Conservation (phyloP, 2,329 filamentous ascomycete species). For the Pochonia chlamydosporia region DNA sequence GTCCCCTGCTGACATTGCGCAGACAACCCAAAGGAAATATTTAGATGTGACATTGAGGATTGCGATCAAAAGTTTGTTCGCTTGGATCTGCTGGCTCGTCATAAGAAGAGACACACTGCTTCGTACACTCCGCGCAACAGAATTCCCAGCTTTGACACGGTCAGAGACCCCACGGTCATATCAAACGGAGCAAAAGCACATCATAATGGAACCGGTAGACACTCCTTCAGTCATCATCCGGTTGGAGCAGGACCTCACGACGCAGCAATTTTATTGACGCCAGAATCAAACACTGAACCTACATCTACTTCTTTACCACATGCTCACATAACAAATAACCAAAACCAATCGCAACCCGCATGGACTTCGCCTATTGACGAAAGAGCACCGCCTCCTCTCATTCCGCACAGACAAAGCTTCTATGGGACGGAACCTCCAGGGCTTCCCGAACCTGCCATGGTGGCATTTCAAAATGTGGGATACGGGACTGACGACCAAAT, state of each 20-base stretch:
- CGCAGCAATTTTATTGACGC: constrained; percentile 38
- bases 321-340: neutral
- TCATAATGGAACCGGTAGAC: neutral
- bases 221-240: constrained; percentile 4
- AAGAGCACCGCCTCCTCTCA: constrained; percentile 24
- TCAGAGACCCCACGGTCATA: constrained; percentile 15
- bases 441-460: constrained; percentile 26
- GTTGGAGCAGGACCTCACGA: constrained; percentile 34
- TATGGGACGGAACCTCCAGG: constrained; percentile 24
- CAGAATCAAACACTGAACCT: constrained; percentile 29
- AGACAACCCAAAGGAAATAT: constrained; percentile 79
- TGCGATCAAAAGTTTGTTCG: constrained; percentile 75
- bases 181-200: neutral
- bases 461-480: constrained; percentile 18
- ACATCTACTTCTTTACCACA: constrained; percentile 19
- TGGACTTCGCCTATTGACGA: constrained; percentile 28
- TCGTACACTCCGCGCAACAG: constrained; percentile 46
- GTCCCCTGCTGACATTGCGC: constrained; percentile 1
- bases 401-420: constrained; percentile 32
- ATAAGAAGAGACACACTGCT: constrained; percentile 59
- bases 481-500: constrained; percentile 27
- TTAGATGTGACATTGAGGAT: constrained; percentile 66
- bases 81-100: constrained; percentile 66
- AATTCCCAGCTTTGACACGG: constrained; percentile 39
- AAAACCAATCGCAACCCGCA: constrained; percentile 14